These are phyloP conservation scores for Lactarius deliciosus DNA, from an alignment of 768 basidiomycete genomes.

Conservation along the genomic window DNA sequence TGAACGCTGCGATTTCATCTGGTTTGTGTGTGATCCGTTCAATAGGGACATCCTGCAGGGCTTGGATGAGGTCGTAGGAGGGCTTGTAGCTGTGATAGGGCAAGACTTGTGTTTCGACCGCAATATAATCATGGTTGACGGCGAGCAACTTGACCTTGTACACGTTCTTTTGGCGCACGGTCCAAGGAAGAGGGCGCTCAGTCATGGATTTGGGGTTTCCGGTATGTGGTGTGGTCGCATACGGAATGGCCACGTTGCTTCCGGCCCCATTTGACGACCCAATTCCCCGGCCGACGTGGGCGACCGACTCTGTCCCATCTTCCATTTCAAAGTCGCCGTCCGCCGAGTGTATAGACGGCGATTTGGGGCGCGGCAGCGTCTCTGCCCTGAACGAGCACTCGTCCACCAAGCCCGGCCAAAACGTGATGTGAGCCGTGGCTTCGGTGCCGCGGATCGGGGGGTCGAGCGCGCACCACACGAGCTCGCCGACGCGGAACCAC, in stretches of 20 bases:
- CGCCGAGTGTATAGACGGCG: slow-evolving; percentile 26
- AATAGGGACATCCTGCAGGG: slow-evolving; percentile 37
- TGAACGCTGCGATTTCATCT: slow-evolving; percentile 47
- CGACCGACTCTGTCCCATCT: slow-evolving; percentile 18
- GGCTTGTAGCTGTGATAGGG: slow-evolving; percentile 74
- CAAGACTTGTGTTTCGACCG: slow-evolving; percentile 59
- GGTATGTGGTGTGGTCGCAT: slow-evolving; percentile 19
- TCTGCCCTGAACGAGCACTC: slow-evolving; percentile 52
- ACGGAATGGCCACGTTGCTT: slow-evolving; percentile 11
- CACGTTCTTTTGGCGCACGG: slow-evolving; percentile 53
- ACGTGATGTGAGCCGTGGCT: slow-evolving; percentile 49
- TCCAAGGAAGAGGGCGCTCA: slow-evolving; percentile 47
- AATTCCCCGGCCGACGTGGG: neutral
- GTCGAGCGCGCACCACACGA: slow-evolving; percentile 66
- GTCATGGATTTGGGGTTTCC: slow-evolving; percentile 6
- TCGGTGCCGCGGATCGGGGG: slow-evolving; percentile 48
- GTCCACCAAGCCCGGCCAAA: slow-evolving; percentile 75
- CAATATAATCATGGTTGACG: slow-evolving; percentile 47
- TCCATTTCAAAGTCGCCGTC: slow-evolving; percentile 31
- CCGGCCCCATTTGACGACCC: neutral
- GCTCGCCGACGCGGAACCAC: slow-evolving; percentile 66
- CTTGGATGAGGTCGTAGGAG: slow-evolving; percentile 49
- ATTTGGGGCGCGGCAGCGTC: slow-evolving; percentile 37
- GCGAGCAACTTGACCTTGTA: slow-evolving; percentile 73
- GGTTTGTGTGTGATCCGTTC: slow-evolving; percentile 29